A percentile compares a stretch with the other conserved stretches of the same genome.
phyloP scores from a whole-genome alignment of 805 yeast genomes.

The Spencermartinsiella europaea region DNA sequence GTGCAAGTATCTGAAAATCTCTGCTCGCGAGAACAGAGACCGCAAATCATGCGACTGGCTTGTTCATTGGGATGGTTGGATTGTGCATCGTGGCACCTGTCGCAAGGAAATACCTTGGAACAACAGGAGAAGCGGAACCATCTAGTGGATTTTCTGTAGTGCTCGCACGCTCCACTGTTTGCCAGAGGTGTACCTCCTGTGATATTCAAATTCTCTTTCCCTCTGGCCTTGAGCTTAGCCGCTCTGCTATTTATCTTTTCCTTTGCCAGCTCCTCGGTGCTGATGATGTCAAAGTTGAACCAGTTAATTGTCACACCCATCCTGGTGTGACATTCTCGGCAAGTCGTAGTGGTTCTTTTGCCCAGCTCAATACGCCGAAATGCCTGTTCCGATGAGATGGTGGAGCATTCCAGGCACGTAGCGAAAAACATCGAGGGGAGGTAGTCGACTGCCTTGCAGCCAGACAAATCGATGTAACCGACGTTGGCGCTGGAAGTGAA shows the following conservation, averaged over 20 bases:
- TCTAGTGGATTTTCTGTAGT: constrained; percentile 37
- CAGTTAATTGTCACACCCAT: constrained; percentile 31
- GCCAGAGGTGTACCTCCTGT: constrained; percentile 37
- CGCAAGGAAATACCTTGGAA: constrained; percentile 38
- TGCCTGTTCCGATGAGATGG: constrained; percentile 21
- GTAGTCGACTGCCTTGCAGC: constrained; percentile 34
- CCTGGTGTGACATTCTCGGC: constrained; percentile 35
- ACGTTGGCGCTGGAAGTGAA: constrained; percentile 29
- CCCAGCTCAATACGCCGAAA: constrained; percentile 33
- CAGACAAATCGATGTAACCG: constrained; percentile 37
- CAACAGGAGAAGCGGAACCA: constrained; percentile 43
- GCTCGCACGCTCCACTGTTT: constrained; percentile 35
- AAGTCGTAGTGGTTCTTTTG: constrained; percentile 27
- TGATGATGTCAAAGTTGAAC: constrained; percentile 29
- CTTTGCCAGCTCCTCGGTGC: constrained; percentile 27
- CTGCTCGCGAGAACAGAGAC: constrained; percentile 39
- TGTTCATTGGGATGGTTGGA: constrained; percentile 34
- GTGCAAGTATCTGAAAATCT: constrained; percentile 32
- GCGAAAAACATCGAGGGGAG: constrained; percentile 34
- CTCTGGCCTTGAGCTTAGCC: constrained; percentile 15
- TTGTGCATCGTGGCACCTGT: constrained; percentile 37
- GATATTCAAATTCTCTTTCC: constrained; percentile 28
- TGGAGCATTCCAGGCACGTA: constrained; percentile 34
- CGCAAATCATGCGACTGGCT: constrained; percentile 39
- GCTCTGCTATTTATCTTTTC: constrained; percentile 16